These are phyloP conservation scores for Mycena sanguinolenta DNA, from an alignment of 768 basidiomycete species.

Conservation along the genomic window DNA sequence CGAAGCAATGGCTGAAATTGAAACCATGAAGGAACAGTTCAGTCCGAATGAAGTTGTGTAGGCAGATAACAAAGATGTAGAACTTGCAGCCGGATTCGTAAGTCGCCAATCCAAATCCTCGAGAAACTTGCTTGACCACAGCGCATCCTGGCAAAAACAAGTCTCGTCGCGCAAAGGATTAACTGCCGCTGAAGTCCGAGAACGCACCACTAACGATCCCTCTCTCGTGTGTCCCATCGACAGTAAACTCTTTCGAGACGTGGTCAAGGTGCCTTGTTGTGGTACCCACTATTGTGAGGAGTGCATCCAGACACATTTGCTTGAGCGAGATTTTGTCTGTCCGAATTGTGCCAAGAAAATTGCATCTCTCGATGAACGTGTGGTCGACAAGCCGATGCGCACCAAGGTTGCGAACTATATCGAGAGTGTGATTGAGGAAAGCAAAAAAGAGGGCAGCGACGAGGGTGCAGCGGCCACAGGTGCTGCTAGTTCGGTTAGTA, in stretches of 20 bases:
- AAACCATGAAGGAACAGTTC: too few species aligned
- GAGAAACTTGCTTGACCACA: conserved; percentile 44
- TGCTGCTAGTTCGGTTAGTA: conserved; percentile 56
- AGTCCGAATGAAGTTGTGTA: too few species aligned
- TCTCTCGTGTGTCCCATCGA: conserved; percentile 91
- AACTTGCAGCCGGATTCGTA: conserved; percentile 97
- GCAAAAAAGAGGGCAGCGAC: conserved; percentile 72
- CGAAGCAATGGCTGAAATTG: too few species aligned
- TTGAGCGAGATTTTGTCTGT: conserved; percentile 96
- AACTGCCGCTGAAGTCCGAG: conserved; percentile 91
- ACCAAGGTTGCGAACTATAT: conserved; percentile 86
- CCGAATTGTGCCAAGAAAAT: conserved; percentile 92
- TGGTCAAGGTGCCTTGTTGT: conserved; percentile 97
- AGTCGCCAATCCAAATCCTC: conserved; percentile 51
- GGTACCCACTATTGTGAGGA: conserved; percentile 94
- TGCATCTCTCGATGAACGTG: conserved; percentile 88
- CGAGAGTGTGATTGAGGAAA: conserved; percentile 83
- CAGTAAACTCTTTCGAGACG: conserved; percentile 93
- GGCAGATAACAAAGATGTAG: too few species aligned
- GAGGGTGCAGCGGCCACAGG: conserved; percentile 47
- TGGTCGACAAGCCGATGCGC: conserved; percentile 84
- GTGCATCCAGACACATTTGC: conserved; percentile 93
- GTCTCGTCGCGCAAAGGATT: conserved; percentile 83
- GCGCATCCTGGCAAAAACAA: conserved; percentile 96
- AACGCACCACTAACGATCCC: conserved; percentile 83